Evolutionary conservation across 164 flowering plant genomes (phyloP).

Genomic region (Tetrastigma voinierianum): DNA sequence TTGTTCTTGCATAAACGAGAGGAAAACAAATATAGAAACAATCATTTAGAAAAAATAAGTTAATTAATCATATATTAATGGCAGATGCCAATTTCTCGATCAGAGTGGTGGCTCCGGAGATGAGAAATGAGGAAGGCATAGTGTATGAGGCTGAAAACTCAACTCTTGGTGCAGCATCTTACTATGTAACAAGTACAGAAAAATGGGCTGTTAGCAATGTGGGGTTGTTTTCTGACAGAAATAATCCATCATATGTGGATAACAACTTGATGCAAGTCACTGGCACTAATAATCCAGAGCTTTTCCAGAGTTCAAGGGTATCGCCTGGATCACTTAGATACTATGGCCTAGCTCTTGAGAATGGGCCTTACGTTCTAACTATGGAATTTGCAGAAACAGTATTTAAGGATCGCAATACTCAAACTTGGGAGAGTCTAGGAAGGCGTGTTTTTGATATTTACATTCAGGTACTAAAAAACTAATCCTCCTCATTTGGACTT

Average conservation of each 20-base stretch:
- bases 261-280: background rate
- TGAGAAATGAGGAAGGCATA: slow-evolving; percentile 3
- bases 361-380: slow-evolving; percentile 24
- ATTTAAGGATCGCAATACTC: slow-evolving; percentile 9
- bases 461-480: slow-evolving; percentile 20
- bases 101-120: slow-evolving; percentile 21
- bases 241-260: background rate
- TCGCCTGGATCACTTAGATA: slow-evolving; percentile 34
- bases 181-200: slow-evolving; percentile 1
- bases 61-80: no score
- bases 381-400: slow-evolving; percentile 30
- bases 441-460: slow-evolving; percentile 30
- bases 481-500: no score
- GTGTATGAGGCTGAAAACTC: slow-evolving; percentile 14
- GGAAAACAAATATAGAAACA: no score
- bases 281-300: slow-evolving; percentile 13
- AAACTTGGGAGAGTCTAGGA: slow-evolving; percentile 28
- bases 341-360: slow-evolving; percentile 31
- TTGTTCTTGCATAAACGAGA: no score
- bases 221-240: slow-evolving; percentile 12
- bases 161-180: slow-evolving; percentile 17
- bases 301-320: slow-evolving; percentile 22
- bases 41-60: no score
- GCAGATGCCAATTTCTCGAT: slow-evolving; percentile 16
- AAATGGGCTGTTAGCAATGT: slow-evolving; percentile 24